Base-by-base conservation (phyloP, 225 moss, liverwort and hornwort genomes). In the Sphagnum contortum region DNA sequence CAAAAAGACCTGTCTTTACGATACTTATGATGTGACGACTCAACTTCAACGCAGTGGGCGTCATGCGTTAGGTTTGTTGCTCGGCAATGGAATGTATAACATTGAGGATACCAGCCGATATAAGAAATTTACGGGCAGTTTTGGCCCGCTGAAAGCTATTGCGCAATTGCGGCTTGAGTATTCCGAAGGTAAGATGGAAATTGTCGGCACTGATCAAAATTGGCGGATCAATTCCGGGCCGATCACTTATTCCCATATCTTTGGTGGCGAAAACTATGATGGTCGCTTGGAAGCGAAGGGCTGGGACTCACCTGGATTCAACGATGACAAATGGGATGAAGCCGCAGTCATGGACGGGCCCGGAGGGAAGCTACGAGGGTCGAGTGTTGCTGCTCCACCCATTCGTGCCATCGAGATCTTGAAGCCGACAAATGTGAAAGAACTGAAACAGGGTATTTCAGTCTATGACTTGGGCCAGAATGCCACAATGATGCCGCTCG, bases 231-330 rank as follows among this genome's bases (percentile, higher is more conserved):
- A 64, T 49, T 64, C 64, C 10, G 82, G 83, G 57, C 79, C 79
- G 48, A 79, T 83, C 69, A 83, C 83, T 3, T 76, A 47, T 61
- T 79, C 79, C n/a, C 29, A 83, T 12, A 74, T 79, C 0, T 83
- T 65, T 46, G 83, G 71, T n/a, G 83, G 83, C 50, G 83, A 83
- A 71, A 79, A 83, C 57, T 83, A 76, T 57, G 83, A 83, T 69
- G 79, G 73, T 12, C 79, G 83, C 51, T 48, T 83, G 66, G 79
- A 79, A 49, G 71, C 71, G 6, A 73, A 5, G 44, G 83, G 83
- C 9, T 83, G 79, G 83, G 79, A 83, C 69, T 76, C 73, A 58
- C 67, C 79, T 5, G 79, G 69, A 45, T 79, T 74, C 14, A 61
- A 57, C 44, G 83, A 67, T 2, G 29, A 29, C 29, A 61, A 57